Evolutionary conservation across 1,284 basidiomycete species (phyloP), one percentile per base, ranked within the genome.

Genomic region (Phellopilus nigrolimitatus): DNA sequence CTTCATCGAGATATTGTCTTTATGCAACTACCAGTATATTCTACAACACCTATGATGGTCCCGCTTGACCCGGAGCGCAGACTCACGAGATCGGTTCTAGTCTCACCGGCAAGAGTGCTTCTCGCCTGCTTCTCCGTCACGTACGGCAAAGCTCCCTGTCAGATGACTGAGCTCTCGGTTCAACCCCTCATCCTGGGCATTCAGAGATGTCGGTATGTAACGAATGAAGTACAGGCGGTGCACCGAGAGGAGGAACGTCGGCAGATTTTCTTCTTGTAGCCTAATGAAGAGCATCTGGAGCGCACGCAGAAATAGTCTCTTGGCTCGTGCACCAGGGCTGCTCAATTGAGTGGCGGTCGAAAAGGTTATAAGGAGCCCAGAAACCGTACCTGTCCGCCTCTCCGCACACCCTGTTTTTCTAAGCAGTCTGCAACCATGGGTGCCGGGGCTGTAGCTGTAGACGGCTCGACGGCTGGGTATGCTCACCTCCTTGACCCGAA

Each of bases 401-500:
- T 37, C 19, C 10, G n/a, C n/a, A 37, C 34, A 8, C 12, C 34
- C 19, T 17, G n/a, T 17, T 13, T 17, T 13, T 37, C 2, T 17
- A 15, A 37, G n/a, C 15, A 37, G 8, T 8, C 19, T 37, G 12
- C 15, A 30, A 49, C 30, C 12, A 56, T 56, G 54, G 54, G 28
- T 31, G 49, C 39, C 10, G 50, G 54, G 33, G 50, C 50, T 42
- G 50, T 31, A 10, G 50, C 31, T 21, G 19, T 44, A 33, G 37
- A 36, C 31, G 38, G 33, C 36, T 19, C 39, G 24, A 37, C 22
- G 7, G 39, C 27, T 3, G 54, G 54, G 22, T 56, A 52, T 30
- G 37, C 22, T 3, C 54, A 56, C 33, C 50, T 56, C 39, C 49
- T 56, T 13, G 50, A 56, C 27, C 54, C 54, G 9, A 52, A 56